Conservation (phyloP, 352 stramenopile genomes). For the Phytophthora cryptogea region DNA sequence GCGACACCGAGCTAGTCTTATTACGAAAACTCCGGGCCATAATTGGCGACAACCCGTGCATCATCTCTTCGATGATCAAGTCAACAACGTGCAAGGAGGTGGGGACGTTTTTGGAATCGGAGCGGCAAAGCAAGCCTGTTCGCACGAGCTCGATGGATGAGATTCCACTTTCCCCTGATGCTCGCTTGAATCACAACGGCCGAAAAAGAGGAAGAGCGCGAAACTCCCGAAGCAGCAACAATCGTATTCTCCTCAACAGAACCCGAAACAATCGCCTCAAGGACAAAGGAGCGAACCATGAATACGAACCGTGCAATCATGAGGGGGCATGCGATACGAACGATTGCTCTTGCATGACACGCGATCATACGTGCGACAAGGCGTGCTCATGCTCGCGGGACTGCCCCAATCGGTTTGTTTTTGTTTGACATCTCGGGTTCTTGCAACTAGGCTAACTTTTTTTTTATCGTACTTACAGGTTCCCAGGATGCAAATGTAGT, state of each 20-base stretch:
- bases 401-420: constrained; percentile 67
- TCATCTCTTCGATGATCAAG: constrained; percentile 62
- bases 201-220: constrained; percentile 46
- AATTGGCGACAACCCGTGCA: constrained; percentile 68
- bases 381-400: constrained; percentile 82
- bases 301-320: constrained; percentile 84
- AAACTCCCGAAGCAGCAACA: constrained; percentile 53
- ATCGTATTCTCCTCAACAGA: constrained; percentile 64
- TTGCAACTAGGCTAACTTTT: constrained; percentile 9
- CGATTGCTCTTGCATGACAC: constrained; percentile 74
- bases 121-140: constrained; percentile 36
- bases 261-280: constrained; percentile 69
- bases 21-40: constrained; percentile 58
- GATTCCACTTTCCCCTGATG: constrained; percentile 45
- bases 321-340: constrained; percentile 59
- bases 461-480: constrained; percentile 29
- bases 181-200: constrained; percentile 36
- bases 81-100: constrained; percentile 65
- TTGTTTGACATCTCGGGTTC: neutral
- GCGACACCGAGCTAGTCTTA: constrained; percentile 51
- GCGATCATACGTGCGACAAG: constrained; percentile 82
- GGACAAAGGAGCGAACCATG: constrained; percentile 62
- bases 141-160: constrained; percentile 35
- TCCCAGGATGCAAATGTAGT: constrained; percentile 57
- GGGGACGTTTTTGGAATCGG: constrained; percentile 49